Conservation (phyloP, 371 early-diverging fungal genomes). For the Dichotomocladium elegans region DNA sequence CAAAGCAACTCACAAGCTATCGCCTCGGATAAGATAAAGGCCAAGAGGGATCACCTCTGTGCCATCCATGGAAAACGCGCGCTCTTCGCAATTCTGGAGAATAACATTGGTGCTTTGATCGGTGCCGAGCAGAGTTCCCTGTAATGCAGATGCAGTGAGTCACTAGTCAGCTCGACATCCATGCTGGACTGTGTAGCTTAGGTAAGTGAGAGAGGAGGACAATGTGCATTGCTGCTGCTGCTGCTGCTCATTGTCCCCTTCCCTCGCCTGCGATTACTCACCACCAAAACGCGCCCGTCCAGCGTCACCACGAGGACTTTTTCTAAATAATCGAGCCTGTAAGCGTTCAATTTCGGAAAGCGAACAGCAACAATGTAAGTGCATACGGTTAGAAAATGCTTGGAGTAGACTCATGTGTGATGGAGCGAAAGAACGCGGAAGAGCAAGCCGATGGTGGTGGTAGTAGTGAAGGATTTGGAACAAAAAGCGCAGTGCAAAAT, state of each 20-base stretch:
- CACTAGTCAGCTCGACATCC: background rate
- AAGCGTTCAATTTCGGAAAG: background rate
- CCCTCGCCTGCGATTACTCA: background rate
- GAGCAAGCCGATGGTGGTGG: too few species aligned
- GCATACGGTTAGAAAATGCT: conserved; percentile 33
- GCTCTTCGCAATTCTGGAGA: conserved; percentile 67
- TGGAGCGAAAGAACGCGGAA: too few species aligned
- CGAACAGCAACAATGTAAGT: background rate
- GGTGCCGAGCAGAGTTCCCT: conserved; percentile 73
- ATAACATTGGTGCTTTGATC: conserved; percentile 82
- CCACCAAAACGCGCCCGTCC: conserved; percentile 66
- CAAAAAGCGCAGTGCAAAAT: too few species aligned
- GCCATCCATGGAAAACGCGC: conserved; percentile 72
- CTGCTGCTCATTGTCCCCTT: background rate
- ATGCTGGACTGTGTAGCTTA: background rate
- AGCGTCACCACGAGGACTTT: conserved; percentile 51
- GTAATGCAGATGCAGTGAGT: background rate
- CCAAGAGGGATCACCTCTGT: conserved; percentile 72
- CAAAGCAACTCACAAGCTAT: conserved; percentile 59
- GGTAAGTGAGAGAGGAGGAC: too few species aligned
- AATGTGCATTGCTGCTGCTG: too few species aligned
- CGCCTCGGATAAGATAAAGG: conserved; percentile 76
- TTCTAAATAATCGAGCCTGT: background rate
- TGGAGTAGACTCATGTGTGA: conserved; percentile 35
- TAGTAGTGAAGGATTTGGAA: too few species aligned